phyloP scores from a whole-genome alignment of 192 early-diverging fungal species.

The Gigaspora rosea region DNA sequence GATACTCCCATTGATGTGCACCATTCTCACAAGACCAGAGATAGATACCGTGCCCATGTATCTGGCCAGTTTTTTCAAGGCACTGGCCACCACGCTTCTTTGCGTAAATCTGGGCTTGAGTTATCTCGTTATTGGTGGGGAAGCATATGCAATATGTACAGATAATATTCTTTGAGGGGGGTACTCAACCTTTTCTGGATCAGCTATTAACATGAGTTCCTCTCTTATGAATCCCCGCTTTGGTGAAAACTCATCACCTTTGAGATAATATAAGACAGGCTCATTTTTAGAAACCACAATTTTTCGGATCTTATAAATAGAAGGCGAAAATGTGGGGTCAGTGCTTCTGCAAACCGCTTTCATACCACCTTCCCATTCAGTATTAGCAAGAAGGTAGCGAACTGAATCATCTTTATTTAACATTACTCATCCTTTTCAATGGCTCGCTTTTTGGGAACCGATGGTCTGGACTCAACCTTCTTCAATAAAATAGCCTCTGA shows the following conservation, averaged over 20 bases:
- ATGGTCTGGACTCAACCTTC: too few species aligned
- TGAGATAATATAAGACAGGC: slow-evolving; percentile 18
- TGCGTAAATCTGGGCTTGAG: neutral
- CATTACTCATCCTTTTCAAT: neutral
- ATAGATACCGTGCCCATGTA: too few species aligned
- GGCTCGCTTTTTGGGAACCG: too few species aligned
- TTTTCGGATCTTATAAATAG: too few species aligned
- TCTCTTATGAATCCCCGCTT: too few species aligned
- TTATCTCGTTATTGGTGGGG: too few species aligned
- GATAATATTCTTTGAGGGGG: slow-evolving; percentile 2
- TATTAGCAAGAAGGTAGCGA: slow-evolving; percentile 9
- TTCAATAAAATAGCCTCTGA: too few species aligned
- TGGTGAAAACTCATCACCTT: too few species aligned
- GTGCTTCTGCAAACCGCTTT: too few species aligned
- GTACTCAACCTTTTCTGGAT: slow-evolving; percentile 9
- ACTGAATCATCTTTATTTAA: slow-evolving; percentile 8
- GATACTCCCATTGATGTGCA: neutral
- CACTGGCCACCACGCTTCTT: neutral
- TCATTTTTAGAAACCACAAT: slow-evolving; percentile 14
- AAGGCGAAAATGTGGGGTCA: too few species aligned
- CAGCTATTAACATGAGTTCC: slow-evolving; percentile 1
- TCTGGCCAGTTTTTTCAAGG: too few species aligned
- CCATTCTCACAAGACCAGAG: too few species aligned
- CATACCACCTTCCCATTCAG: slow-evolving; percentile 13
- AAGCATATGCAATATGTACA: neutral